Percentiles rank a stretch among this genome's conserved stretches.
These are phyloP conservation scores for Leishmania braziliensis DNA, from an alignment of 208 protist genomes.

Conservation along the genomic window DNA sequence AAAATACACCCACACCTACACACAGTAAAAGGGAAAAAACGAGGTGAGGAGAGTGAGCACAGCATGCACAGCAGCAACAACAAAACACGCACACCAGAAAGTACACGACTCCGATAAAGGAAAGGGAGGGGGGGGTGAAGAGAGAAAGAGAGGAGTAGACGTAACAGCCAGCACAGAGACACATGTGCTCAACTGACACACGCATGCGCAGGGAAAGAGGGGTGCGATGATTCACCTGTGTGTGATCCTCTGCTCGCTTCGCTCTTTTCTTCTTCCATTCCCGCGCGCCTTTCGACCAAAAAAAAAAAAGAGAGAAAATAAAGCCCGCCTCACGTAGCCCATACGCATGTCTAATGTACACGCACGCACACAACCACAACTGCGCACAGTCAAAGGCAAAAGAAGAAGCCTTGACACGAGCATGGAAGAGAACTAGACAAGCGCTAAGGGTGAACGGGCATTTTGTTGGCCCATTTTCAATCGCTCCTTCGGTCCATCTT, in stretches of 20 bases:
- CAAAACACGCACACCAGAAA: background rate
- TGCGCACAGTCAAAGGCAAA: background rate
- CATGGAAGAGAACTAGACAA: no score
- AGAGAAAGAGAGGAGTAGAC: background rate
- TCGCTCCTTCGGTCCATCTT: no score
- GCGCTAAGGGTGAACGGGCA: no score
- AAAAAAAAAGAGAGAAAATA: background rate
- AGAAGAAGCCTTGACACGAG: background rate
- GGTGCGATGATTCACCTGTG: background rate
- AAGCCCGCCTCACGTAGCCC: no score
- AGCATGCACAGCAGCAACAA: background rate
- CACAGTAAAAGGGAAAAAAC: background rate
- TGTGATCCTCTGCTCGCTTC: background rate
- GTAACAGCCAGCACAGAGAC: background rate
- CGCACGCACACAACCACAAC: background rate
- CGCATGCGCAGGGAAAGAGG: background rate
- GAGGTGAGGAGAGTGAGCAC: background rate
- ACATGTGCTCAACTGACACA: background rate
- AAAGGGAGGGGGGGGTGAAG: background rate
- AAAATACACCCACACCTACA: background rate
- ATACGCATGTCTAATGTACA: background rate
- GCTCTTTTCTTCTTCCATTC: conserved; percentile 7
- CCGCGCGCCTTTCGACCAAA: background rate
- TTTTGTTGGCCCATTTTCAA: no score
- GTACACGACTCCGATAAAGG: background rate